Conservation (phyloP, 345 rosid genomes). For the Murraya paniculata region DNA sequence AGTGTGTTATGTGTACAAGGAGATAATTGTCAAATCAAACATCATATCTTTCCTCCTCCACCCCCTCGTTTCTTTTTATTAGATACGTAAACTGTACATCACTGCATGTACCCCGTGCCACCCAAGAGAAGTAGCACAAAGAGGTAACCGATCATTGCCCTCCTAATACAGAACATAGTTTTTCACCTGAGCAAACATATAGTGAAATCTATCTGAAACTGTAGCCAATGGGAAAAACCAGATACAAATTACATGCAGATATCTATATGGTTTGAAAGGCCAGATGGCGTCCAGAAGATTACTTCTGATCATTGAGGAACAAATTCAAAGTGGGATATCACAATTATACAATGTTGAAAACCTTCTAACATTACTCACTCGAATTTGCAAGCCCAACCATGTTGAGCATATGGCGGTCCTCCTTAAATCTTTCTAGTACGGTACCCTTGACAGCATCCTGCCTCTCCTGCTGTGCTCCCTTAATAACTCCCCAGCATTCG, state of each 20-base stretch:
- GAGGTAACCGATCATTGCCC: too few species aligned
- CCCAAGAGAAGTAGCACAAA: too few species aligned
- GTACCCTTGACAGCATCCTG: slow-evolving; percentile 46
- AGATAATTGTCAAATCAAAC: too few species aligned
- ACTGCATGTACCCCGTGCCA: too few species aligned
- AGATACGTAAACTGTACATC: too few species aligned
- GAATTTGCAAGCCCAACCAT: slow-evolving; percentile 86
- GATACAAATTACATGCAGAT: not conserved
- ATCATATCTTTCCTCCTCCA: not conserved
- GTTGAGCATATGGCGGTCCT: slow-evolving; percentile 85
- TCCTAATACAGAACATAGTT: not conserved
- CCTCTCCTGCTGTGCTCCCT: slow-evolving; percentile 36
- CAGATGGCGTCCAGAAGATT: not conserved
- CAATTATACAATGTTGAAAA: not conserved
- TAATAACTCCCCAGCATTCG: slow-evolving; percentile 85
- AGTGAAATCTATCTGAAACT: not conserved
- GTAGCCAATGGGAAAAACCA: not conserved
- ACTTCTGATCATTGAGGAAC: not conserved
- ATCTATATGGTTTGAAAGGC: not conserved
- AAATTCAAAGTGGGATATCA: not conserved
- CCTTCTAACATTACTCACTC: slow-evolving; percentile 34
- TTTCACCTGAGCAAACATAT: not conserved
- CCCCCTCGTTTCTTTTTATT: not conserved
- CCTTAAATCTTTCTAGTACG: slow-evolving; percentile 72
- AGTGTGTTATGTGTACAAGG: not conserved